Base-by-base conservation (phyloP, 1,139 yeast species). In the Yamadazyma songkhlaensis region DNA sequence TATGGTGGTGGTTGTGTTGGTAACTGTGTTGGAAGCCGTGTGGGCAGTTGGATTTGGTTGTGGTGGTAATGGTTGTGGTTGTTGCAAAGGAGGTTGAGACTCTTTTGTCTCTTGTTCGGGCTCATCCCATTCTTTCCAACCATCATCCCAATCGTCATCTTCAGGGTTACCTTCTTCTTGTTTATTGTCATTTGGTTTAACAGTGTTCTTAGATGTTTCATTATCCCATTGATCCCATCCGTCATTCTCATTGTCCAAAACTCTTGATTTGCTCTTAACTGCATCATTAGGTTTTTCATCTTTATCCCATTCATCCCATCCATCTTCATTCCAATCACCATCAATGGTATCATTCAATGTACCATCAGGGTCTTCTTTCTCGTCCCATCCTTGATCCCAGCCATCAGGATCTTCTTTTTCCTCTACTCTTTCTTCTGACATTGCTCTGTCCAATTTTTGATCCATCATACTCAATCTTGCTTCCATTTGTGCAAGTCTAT, bases 51-150 rank as follows among this genome's bases (percentile, higher is more conserved):
- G n/a, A n/a, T n/a, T n/a, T n/a, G n/a, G n/a, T n/a, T n/a, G n/a
- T n/a, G n/a, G n/a, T 15, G 4, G 29, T 9, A 6, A 6, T 32
- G 10, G 29, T 11, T 13, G 29, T 13, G 10, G 5, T 27, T 13
- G 15, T 15, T 31, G 29, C 6, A 23, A 7, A 14, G 31, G 15
- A 15, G 20, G 13, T 13, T 21, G 9, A 12, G 9, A 10, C 7
- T 28, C 9, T 21, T 21, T 29, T n/a, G n/a, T n/a, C n/a, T n/a
- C n/a, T 25, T 31, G 11, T 13, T 31, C 22, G 7, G 32, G 29
- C 6, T 25, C 28, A 29, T 52, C 54, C 59, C 57, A 51, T 14
- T 56, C 59, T 37, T 54, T 50, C 61, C 62, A 57, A 15, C 43
- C 55, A 30, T 54, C 57, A 28, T 52, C 50, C 53, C 53, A 47